Evolutionary conservation across 192 early-diverging fungal species (phyloP).

Genomic region (Mortierella claussenii): DNA sequence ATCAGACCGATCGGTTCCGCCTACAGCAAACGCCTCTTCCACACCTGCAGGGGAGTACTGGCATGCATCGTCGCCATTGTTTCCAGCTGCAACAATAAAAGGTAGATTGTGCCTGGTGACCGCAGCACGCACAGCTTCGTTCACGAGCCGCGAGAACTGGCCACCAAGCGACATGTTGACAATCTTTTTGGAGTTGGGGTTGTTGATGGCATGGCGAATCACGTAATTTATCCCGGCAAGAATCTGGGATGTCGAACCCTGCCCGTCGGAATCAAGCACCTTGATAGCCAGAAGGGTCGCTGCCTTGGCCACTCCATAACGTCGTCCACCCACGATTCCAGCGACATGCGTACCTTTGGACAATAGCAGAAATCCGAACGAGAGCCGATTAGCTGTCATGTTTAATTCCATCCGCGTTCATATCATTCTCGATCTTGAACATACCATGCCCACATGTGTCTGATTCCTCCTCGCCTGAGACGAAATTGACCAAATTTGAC

Average conservation of each 20-base stretch:
- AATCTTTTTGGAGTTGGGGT: conserved; percentile 65
- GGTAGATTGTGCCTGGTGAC: conserved; percentile 71
- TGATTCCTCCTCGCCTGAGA: conserved; percentile 28
- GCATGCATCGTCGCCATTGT: conserved; percentile 88
- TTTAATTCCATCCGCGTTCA: not conserved
- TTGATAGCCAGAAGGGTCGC: conserved; percentile 88
- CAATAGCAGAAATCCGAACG: not conserved
- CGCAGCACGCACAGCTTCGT: conserved; percentile 76
- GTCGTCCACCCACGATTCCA: conserved; percentile 70
- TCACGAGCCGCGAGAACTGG: conserved; percentile 79
- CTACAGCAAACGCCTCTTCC: conserved; percentile 86
- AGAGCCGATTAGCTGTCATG: not conserved
- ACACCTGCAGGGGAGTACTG: conserved; percentile 85
- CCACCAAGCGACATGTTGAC: conserved; percentile 96
- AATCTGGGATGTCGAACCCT: conserved; percentile 56
- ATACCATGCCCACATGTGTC: conserved; percentile 64
- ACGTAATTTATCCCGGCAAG: conserved; percentile 81
- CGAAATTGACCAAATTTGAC: conserved; percentile 43
- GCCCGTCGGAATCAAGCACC: conserved; percentile 71
- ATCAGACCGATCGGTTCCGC: conserved; percentile 83
- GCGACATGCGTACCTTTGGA: conserved; percentile 62
- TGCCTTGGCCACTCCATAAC: conserved; percentile 91
- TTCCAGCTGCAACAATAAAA: conserved; percentile 94
- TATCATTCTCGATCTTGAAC: not conserved
- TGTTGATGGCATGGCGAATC: conserved; percentile 64